Evolutionary conservation across 257 asterid genomes (phyloP).

Genomic region (Solanum sparsipilum): DNA sequence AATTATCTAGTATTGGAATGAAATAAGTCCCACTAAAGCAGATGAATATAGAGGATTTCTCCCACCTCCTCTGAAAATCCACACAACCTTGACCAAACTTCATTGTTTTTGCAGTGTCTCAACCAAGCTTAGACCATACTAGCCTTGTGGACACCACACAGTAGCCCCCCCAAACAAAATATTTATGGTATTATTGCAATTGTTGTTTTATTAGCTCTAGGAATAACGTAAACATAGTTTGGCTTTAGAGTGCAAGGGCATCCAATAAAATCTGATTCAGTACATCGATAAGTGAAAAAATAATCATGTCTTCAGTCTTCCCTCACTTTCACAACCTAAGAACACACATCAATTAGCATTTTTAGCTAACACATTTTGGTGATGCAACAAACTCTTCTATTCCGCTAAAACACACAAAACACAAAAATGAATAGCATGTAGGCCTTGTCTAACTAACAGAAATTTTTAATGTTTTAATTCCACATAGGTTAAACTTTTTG

Average conservation of each 20-base stretch:
- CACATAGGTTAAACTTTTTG: background rate
- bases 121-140: background rate
- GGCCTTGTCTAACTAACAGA: background rate
- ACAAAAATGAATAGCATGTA: background rate
- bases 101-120: background rate
- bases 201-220: background rate
- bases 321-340: background rate
- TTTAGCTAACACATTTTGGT: background rate
- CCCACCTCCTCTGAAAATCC: background rate
- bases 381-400: background rate
- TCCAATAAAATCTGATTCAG: background rate
- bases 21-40: background rate
- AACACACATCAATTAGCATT: background rate
- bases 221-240: background rate
- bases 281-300: background rate
- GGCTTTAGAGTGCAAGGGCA: background rate
- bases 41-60: background rate
- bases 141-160: background rate
- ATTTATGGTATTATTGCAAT: background rate
- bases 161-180: background rate
- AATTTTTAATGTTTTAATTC: background rate
- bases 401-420: background rate
- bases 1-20: background rate
- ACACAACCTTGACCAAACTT: background rate
- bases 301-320: background rate